Evolutionary conservation across 495 filamentous ascomycete genomes (phyloP), one percentile per base, ranked within the genome.

Genomic region (Hyphodiscus hymeniophilus): DNA sequence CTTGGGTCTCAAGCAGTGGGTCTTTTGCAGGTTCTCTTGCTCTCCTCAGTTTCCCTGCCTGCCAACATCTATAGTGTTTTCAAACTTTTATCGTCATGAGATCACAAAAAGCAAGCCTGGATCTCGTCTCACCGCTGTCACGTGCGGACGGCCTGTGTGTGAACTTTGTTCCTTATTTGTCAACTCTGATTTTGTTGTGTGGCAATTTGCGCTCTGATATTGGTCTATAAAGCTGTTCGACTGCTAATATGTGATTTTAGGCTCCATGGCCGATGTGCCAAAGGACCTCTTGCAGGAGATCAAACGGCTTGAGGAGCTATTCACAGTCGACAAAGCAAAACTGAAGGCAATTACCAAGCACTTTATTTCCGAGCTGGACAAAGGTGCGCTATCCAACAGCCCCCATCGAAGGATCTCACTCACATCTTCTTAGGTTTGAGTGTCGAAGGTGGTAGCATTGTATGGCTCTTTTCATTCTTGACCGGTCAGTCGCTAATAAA

Each of bases 391-490:
- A 12, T 20, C 3, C 2, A 22, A 18, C 8, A 40, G 20, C 39
- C 26, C 17, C 48, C 31, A n/a, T 57, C 18, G 22, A 48, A 33
- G 11, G 34, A 21, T 33, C 22, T 40, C 21, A 21, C 20, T 40
- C 6, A 39, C 45, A 48, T 47, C 12, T 20, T 1, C n/a, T 15
- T 24, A 60, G 58, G 58, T 51, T 73, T 98, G 32, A 86, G 75
- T 41, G 80, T 85, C 45, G 84, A 94, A 64, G 92, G 92, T 40
- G 90, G 89, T 42, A 91, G 81, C 64, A 96, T 98, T 63, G 89
- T 95, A 67, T 73, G 88, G 71, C 32, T 24, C 3, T 11, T 8
- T 42, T 1, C 6, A 24, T 22, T 7, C 20, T n/a, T 4, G 13
- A 42, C 26, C n/a, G 23, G 17, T 15, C 39, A 10, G 22, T 42